Conservation (phyloP, 371 early-diverging fungal species). For the Rhizoclosmatium hyalinum region DNA sequence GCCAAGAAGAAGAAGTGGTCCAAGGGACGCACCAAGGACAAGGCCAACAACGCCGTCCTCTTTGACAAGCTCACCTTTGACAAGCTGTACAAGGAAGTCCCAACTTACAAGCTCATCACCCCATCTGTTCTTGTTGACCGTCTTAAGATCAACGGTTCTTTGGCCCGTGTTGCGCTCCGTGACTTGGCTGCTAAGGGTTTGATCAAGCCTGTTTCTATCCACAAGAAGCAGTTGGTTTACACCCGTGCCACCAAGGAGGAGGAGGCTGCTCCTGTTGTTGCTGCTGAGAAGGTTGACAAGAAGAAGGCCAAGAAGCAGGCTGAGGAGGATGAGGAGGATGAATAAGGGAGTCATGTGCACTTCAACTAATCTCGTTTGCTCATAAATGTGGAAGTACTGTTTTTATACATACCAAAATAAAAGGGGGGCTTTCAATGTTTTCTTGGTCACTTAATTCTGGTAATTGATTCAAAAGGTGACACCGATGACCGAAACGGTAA, state of each 20-base stretch:
- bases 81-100: slow-evolving; percentile 97
- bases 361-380: no score
- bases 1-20: slow-evolving; percentile 97
- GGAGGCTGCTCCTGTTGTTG: slow-evolving; percentile 11
- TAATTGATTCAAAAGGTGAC: no score
- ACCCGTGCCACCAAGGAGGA: slow-evolving; percentile 82
- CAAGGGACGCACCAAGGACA: slow-evolving; percentile 95
- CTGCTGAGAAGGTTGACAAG: slow-evolving; percentile 14
- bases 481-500: no score
- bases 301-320: slow-evolving; percentile 19
- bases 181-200: slow-evolving; percentile 91
- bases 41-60: slow-evolving; percentile 95
- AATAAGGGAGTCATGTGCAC: neutral
- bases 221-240: slow-evolving; percentile 95
- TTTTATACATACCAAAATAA: no score
- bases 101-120: slow-evolving; percentile 98
- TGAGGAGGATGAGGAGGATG: slow-evolving; percentile 30
- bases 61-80: slow-evolving; percentile 91
- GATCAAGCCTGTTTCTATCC: slow-evolving; percentile 88
- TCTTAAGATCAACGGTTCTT: slow-evolving; percentile 95
- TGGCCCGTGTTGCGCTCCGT: slow-evolving; percentile 93
- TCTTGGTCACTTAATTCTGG: no score
- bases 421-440: no score
- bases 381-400: no score
- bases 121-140: slow-evolving; percentile 98